phyloP scores from a whole-genome alignment of 2,329 filamentous ascomycete genomes.

The Fusarium marasasianum region DNA sequence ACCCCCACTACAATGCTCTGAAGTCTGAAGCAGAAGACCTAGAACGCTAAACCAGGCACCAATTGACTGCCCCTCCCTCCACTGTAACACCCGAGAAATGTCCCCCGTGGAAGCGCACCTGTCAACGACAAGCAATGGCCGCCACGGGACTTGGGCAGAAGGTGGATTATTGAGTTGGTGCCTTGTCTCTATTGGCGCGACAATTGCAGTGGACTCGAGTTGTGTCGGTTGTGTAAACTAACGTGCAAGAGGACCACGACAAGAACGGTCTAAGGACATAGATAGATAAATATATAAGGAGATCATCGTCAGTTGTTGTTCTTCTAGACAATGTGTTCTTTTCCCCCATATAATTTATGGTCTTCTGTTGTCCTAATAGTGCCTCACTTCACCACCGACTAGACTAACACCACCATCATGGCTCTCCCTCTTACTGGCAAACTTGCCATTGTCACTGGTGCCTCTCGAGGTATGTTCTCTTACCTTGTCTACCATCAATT shows the following conservation, averaged over 20 bases:
- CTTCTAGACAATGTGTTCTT: neutral
- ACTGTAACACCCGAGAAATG: constrained; percentile 24
- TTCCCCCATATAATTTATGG: neutral
- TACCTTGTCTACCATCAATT: neutral
- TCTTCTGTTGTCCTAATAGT: constrained; percentile 1
- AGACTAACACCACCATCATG: constrained; percentile 41
- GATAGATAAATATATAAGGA: constrained; percentile 13
- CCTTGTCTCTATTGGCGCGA: constrained; percentile 38
- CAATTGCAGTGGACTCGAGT: constrained; percentile 17
- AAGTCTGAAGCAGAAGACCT: constrained; percentile 1
- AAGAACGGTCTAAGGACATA: neutral
- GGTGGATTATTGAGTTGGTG: constrained; percentile 1
- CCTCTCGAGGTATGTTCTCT: constrained; percentile 71
- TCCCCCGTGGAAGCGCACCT: constrained; percentile 36
- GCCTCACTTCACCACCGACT: neutral
- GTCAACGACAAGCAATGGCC: constrained; percentile 35
- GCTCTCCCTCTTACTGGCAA: constrained; percentile 72
- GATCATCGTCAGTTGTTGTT: neutral
- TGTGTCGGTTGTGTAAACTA: constrained; percentile 6
- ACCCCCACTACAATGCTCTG: constrained; percentile 11
- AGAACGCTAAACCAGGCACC: constrained; percentile 19
- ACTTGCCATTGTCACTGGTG: constrained; percentile 81
- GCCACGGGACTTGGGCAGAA: constrained; percentile 24
- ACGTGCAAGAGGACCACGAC: constrained; percentile 4
- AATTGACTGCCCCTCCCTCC: constrained; percentile 18